phyloP scores from a whole-genome alignment of 805 yeast species.

The Metschnikowia amazonensis region DNA sequence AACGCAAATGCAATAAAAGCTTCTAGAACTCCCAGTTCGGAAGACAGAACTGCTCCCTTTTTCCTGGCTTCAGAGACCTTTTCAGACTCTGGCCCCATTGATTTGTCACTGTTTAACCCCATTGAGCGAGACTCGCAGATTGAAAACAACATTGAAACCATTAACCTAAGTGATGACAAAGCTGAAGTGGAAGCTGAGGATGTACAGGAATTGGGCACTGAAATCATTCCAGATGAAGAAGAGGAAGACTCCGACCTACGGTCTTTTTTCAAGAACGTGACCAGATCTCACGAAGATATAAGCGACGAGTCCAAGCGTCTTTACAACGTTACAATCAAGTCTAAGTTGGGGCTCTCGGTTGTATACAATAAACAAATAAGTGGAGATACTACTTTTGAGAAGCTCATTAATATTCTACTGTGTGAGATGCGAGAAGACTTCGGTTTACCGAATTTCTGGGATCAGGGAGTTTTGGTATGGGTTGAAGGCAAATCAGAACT shows the following conservation, averaged over 20 bases:
- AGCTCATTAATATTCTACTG: conserved; percentile 7
- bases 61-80: conserved; percentile 11
- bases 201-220: not conserved
- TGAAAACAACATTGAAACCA: not conserved
- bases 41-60: not conserved
- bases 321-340: conserved; percentile 27
- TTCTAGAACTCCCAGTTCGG: not conserved
- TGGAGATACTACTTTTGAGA: conserved; percentile 10
- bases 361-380: conserved; percentile 26
- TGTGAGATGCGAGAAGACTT: conserved; percentile 8
- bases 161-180: not conserved
- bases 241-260: conserved; percentile 13
- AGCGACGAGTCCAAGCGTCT: conserved; percentile 26
- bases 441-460: conserved; percentile 8
- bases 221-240: not conserved
- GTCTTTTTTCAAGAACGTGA: conserved; percentile 13
- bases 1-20: not conserved
- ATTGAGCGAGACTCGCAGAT: not conserved
- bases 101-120: not conserved
- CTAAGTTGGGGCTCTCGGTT: conserved; percentile 22
- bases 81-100: conserved; percentile 1
- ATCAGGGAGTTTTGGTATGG: conserved; percentile 31
- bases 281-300: conserved; percentile 19
- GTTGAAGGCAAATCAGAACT: conserved; percentile 37
- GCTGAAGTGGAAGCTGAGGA: not conserved